These are phyloP conservation scores for Ettlia oleoabundans DNA, from an alignment of 139 green algal genomes.

Conservation along the genomic window DNA sequence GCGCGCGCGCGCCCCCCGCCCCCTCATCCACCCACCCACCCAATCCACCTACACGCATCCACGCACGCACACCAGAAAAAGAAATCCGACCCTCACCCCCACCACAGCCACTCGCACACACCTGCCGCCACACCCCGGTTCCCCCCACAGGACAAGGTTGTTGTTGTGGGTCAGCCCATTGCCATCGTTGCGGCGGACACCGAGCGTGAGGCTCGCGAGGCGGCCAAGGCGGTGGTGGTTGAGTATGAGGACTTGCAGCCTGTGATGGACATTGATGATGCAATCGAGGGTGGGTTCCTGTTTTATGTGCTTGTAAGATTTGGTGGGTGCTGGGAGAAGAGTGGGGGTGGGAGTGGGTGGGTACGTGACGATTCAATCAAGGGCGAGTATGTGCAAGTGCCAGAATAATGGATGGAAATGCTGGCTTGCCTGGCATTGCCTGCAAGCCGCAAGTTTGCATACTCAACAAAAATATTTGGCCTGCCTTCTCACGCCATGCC, in stretches of 20 bases:
- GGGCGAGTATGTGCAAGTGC: too few relatives aligned
- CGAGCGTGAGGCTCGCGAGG: constrained; percentile 71
- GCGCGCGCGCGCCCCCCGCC: too few relatives aligned
- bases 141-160: constrained; percentile 66
- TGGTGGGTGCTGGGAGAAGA: not conserved
- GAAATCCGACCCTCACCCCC: too few relatives aligned
- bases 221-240: constrained; percentile 77
- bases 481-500: not conserved
- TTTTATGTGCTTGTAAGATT: not conserved
- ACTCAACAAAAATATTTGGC: too few relatives aligned
- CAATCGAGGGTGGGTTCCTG: constrained; percentile 62
- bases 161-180: constrained; percentile 85
- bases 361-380: not conserved
- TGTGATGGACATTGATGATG: constrained; percentile 90
- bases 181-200: constrained; percentile 89
- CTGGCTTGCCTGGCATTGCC: too few relatives aligned
- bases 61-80: too few relatives aligned
- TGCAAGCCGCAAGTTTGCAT: too few relatives aligned
- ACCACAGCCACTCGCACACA: not conserved
- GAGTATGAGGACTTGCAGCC: constrained; percentile 90
- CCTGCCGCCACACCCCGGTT: not conserved
- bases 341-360: not conserved
- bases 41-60: too few relatives aligned
- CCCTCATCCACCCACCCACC: too few relatives aligned
- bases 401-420: too few relatives aligned